phyloP scores from a whole-genome alignment of 2,329 filamentous ascomycete species.

The Trichoderma citrinoviride region DNA sequence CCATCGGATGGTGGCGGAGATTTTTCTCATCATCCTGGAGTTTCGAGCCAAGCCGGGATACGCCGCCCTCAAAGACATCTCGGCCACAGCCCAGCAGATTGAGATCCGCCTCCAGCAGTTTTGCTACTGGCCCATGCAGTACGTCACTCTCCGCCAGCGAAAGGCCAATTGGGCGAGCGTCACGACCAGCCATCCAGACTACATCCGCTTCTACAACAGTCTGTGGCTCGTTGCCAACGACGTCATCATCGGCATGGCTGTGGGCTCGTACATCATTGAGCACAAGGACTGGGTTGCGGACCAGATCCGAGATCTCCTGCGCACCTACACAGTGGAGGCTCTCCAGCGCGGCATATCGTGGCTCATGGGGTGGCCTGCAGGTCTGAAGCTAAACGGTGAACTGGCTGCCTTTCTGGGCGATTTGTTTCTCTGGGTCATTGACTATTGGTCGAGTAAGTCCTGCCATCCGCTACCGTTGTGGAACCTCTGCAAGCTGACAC shows the following conservation, averaged over 20 bases:
- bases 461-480: neutral
- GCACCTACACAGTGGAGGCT: slow-evolving; percentile 81
- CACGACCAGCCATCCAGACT: slow-evolving; percentile 92
- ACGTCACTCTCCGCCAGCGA: slow-evolving; percentile 81
- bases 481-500: slow-evolving; percentile 17
- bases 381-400: slow-evolving; percentile 91
- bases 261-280: slow-evolving; percentile 96
- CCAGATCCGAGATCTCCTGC: slow-evolving; percentile 72
- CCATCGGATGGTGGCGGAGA: slow-evolving; percentile 77
- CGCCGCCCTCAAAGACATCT: slow-evolving; percentile 89
- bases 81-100: slow-evolving; percentile 93
- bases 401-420: slow-evolving; percentile 92
- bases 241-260: slow-evolving; percentile 94
- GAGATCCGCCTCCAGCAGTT: slow-evolving; percentile 97
- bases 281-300: slow-evolving; percentile 82
- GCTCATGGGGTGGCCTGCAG: slow-evolving; percentile 94
- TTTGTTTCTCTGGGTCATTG: slow-evolving; percentile 96
- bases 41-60: slow-evolving; percentile 77
- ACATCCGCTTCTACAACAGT: slow-evolving; percentile 98
- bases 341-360: slow-evolving; percentile 86
- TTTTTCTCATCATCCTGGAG: slow-evolving; percentile 75
- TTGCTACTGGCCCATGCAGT: slow-evolving; percentile 98
- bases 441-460: slow-evolving; percentile 83
- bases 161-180: slow-evolving; percentile 95
- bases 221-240: slow-evolving; percentile 98